A percentile compares a stretch with the other conserved stretches of the same genome.
Conservation (phyloP, 345 rosid genomes). For the Anastatica hierochuntica region DNA sequence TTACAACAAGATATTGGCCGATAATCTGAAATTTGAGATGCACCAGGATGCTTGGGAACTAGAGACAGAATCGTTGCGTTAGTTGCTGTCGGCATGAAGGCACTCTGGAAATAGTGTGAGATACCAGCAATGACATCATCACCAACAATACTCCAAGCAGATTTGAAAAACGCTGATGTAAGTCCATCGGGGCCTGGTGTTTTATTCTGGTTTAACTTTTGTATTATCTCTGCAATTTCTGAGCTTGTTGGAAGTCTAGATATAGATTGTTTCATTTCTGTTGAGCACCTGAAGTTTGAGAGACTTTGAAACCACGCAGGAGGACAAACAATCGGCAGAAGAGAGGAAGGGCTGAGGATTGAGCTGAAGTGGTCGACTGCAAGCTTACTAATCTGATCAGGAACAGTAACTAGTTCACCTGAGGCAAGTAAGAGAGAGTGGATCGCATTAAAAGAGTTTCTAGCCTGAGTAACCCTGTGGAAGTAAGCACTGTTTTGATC, state of each 20-base stretch:
- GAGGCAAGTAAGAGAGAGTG: neutral
- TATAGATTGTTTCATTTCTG: too few relatives aligned
- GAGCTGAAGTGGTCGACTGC: too few relatives aligned
- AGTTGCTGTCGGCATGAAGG: neutral
- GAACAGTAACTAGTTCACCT: too few relatives aligned
- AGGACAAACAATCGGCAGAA: too few relatives aligned
- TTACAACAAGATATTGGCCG: neutral
- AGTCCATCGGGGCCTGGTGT: neutral
- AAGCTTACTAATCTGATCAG: too few relatives aligned
- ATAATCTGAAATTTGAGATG: neutral
- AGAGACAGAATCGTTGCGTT: neutral
- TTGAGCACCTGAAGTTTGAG: too few relatives aligned
- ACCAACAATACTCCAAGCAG: neutral
- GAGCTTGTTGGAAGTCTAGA: too few relatives aligned
- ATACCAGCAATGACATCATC: neutral
- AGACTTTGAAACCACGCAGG: too few relatives aligned
- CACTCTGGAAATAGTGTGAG: accelerated
- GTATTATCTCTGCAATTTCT: neutral
- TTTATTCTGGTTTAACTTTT: neutral
- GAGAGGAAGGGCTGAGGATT: too few relatives aligned
- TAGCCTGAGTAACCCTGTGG: neutral
- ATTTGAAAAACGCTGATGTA: neutral
- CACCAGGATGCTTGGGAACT: neutral
- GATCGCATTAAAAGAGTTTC: neutral
- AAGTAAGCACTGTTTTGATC: neutral